phyloP scores from a whole-genome alignment of 2,329 filamentous ascomycete genomes.

The Cytospora piceicola region DNA sequence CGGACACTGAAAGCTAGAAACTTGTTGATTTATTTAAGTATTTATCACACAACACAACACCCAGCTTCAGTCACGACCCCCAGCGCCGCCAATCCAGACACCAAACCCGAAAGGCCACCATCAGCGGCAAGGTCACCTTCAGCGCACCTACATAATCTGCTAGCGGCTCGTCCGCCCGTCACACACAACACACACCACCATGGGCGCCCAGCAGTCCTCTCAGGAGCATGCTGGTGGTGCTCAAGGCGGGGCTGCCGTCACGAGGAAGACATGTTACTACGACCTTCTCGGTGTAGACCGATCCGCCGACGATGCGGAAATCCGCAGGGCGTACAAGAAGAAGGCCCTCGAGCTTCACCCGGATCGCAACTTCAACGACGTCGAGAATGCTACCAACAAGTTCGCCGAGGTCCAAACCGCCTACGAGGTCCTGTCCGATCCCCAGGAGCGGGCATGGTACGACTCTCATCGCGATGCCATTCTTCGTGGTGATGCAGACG shows the following conservation, averaged over 20 bases:
- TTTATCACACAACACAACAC: too few relatives aligned
- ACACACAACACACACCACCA: constrained; percentile 34
- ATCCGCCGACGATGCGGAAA: constrained; percentile 81
- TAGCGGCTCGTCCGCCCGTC: neutral
- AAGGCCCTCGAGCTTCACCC: constrained; percentile 94
- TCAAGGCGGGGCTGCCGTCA: constrained; percentile 34
- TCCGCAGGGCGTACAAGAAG: constrained; percentile 89
- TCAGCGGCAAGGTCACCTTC: neutral
- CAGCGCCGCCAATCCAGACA: too few relatives aligned
- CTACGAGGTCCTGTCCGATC: constrained; percentile 94
- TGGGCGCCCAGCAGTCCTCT: constrained; percentile 63
- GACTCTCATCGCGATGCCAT: constrained; percentile 91
- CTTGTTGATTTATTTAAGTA: too few relatives aligned
- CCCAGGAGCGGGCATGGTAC: constrained; percentile 96
- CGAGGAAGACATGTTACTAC: constrained; percentile 78
- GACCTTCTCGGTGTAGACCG: constrained; percentile 76
- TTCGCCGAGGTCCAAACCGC: constrained; percentile 94
- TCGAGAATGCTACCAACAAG: constrained; percentile 77
- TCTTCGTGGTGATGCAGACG: constrained; percentile 66
- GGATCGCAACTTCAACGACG: constrained; percentile 87
- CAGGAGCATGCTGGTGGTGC: constrained; percentile 34
- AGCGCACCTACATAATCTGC: neutral
- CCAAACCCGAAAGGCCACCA: neutral
- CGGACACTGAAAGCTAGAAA: too few relatives aligned
- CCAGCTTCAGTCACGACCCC: too few relatives aligned